Evolutionary conservation across 352 stramenopile species (phyloP).

Genomic region (Phytophthora gonapodyides): DNA sequence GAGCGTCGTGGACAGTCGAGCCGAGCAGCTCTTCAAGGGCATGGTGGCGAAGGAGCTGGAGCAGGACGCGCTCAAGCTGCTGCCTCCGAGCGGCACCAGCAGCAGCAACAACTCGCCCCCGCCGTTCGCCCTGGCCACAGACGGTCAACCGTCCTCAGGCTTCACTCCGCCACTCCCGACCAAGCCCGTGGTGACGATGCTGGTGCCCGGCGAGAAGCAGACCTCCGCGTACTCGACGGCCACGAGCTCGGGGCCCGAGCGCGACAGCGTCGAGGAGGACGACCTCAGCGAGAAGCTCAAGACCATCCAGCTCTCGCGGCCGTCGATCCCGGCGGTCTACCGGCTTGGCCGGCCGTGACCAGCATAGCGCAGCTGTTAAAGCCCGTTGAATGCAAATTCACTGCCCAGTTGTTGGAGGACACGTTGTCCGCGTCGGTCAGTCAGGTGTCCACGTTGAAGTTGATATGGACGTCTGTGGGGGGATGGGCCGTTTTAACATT

Average conservation of each 20-base stretch:
- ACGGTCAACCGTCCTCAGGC: slow-evolving; percentile 9
- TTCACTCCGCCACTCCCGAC: slow-evolving; percentile 16
- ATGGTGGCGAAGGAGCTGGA: slow-evolving; percentile 62
- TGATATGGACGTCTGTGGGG: slow-evolving; percentile 6
- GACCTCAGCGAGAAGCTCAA: slow-evolving; percentile 66
- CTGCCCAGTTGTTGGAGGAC: slow-evolving; percentile 17
- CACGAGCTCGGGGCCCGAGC: slow-evolving; percentile 24
- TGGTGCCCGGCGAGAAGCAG: slow-evolving; percentile 19
- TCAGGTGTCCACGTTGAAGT: slow-evolving; percentile 24
- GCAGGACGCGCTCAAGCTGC: slow-evolving; percentile 39
- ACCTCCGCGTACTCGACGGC: slow-evolving; percentile 8
- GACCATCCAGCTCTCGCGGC: slow-evolving; percentile 67
- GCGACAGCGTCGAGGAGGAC: slow-evolving; percentile 49
- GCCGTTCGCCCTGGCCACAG: slow-evolving; percentile 1
- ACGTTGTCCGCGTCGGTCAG: slow-evolving; percentile 9
- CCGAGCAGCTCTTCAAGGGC: slow-evolving; percentile 62
- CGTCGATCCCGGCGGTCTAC: slow-evolving; percentile 52
- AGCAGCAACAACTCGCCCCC: slow-evolving; percentile 16
- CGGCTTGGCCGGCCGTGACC: slow-evolving; percentile 22
- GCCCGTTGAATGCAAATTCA: slow-evolving; percentile 7
- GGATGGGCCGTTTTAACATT: slow-evolving; percentile 28
- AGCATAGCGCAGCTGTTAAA: not conserved
- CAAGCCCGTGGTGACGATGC: slow-evolving; percentile 13
- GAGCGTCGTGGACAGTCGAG: slow-evolving; percentile 45
- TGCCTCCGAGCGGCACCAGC: slow-evolving; percentile 13